A percentile compares a stretch with the other conserved stretches of the same genome.
Conservation (phyloP, 805 yeast species). For the Ogataea neopini region DNA sequence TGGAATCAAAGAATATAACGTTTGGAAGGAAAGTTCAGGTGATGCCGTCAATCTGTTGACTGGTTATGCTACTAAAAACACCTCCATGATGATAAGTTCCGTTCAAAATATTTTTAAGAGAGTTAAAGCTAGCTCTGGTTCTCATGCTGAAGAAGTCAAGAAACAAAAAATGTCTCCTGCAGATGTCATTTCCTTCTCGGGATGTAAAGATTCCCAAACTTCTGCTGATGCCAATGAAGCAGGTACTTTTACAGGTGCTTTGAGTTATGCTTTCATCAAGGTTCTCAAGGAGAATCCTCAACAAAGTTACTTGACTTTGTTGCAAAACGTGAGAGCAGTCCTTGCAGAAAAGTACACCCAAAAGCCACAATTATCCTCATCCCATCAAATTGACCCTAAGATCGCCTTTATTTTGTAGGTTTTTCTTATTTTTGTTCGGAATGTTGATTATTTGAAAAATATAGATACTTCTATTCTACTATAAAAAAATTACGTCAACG, state of each 20-base stretch:
- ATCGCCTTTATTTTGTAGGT: slow-evolving; percentile 38
- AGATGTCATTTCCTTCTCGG: slow-evolving; percentile 73
- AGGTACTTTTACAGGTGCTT: slow-evolving; percentile 78
- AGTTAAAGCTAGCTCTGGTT: slow-evolving; percentile 34
- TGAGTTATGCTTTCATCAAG: slow-evolving; percentile 74
- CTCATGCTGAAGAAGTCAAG: slow-evolving; percentile 42
- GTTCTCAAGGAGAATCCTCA: slow-evolving; percentile 61
- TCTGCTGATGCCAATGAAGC: slow-evolving; percentile 78
- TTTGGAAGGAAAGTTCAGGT: slow-evolving; percentile 72
- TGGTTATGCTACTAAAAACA: slow-evolving; percentile 63
- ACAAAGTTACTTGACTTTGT: slow-evolving; percentile 66
- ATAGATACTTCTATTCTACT: too few species aligned
- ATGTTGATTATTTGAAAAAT: too few species aligned
- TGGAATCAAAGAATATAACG: slow-evolving; percentile 74
- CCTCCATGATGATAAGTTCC: slow-evolving; percentile 42
- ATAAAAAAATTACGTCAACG: neutral
- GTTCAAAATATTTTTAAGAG: slow-evolving; percentile 38
- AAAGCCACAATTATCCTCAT: slow-evolving; percentile 78
- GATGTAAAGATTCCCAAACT: slow-evolving; percentile 84
- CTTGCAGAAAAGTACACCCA: slow-evolving; percentile 69
- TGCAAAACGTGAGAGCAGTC: slow-evolving; percentile 68
- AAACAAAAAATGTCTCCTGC: slow-evolving; percentile 70
- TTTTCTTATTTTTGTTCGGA: too few species aligned
- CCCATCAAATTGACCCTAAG: slow-evolving; percentile 75
- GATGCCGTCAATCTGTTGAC: slow-evolving; percentile 61